Conservation (phyloP, 106 monocot genomes). For the Posidonia australis region DNA sequence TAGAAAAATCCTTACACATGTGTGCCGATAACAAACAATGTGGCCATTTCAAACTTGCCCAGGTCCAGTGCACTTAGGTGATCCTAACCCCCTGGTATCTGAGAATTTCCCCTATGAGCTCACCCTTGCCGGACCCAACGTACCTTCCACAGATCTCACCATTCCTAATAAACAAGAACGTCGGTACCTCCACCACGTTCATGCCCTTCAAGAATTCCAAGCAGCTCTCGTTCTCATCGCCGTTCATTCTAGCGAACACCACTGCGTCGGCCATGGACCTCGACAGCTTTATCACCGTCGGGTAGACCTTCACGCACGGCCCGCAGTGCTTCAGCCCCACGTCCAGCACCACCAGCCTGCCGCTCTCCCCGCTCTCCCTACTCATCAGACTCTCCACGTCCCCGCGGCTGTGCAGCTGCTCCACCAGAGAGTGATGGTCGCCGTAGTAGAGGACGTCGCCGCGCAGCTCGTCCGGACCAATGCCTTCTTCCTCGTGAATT, state of each 20-base stretch:
- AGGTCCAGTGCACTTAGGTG: no score
- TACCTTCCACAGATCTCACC: slow-evolving; percentile 74
- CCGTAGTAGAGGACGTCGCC: slow-evolving; percentile 97
- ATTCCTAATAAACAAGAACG: slow-evolving; percentile 68
- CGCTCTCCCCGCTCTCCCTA: slow-evolving; percentile 24
- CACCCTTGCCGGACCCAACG: slow-evolving; percentile 85
- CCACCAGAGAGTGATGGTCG: slow-evolving; percentile 66
- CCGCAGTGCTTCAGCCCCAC: slow-evolving; percentile 96
- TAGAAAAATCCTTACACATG: no score
- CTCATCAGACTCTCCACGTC: slow-evolving; percentile 58
- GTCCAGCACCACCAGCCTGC: slow-evolving; percentile 78
- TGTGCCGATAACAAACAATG: no score
- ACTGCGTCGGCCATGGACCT: slow-evolving; percentile 60
- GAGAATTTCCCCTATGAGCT: slow-evolving; percentile 90
- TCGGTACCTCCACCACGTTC: slow-evolving; percentile 83
- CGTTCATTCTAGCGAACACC: slow-evolving; percentile 91
- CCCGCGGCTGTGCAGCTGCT: slow-evolving; percentile 55
- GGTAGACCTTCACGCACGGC: slow-evolving; percentile 96
- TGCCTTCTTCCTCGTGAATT: slow-evolving; percentile 86
- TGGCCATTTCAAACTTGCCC: no score
- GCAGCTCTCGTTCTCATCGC: slow-evolving; percentile 97
- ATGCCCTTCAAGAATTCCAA: slow-evolving; percentile 75
- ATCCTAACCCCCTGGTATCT: slow-evolving; percentile 82
- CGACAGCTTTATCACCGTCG: slow-evolving; percentile 76
- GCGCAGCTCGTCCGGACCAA: slow-evolving; percentile 56